phyloP scores from a whole-genome alignment of 2,329 filamentous ascomycete species.

The Venturia effusa region DNA sequence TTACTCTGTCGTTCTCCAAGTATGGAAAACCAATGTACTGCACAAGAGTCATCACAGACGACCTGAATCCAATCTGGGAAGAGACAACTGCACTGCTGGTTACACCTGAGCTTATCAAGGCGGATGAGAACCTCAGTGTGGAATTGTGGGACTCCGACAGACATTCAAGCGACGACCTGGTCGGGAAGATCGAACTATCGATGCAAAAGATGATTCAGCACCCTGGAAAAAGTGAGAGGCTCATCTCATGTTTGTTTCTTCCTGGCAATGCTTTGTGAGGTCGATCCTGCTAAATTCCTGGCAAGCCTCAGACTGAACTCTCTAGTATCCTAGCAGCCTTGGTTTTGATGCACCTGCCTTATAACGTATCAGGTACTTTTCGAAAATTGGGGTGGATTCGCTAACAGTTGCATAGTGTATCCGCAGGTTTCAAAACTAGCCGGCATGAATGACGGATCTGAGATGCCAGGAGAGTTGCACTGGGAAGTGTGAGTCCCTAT shows the following conservation, averaged over 20 bases:
- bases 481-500: neutral
- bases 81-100: conserved; percentile 75
- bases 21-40: conserved; percentile 98
- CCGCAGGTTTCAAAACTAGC: conserved; percentile 73
- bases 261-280: too few relatives aligned
- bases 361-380: neutral
- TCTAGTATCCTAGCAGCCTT: neutral
- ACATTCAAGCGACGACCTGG: conserved; percentile 84
- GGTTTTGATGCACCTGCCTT: neutral
- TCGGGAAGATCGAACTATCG: conserved; percentile 86
- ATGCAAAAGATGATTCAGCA: conserved; percentile 94
- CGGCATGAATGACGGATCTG: conserved; percentile 71
- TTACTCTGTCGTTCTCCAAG: conserved; percentile 89
- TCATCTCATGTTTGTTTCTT: neutral
- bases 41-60: conserved; percentile 88
- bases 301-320: neutral
- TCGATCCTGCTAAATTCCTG: neutral
- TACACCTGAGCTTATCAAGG: conserved; percentile 82
- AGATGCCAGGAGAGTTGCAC: conserved; percentile 86
- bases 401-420: conserved; percentile 45
- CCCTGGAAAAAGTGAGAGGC: conserved; percentile 50
- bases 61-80: conserved; percentile 86
- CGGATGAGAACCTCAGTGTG: conserved; percentile 82
- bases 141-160: conserved; percentile 96
- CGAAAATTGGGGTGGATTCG: conserved; percentile 27